Evolutionary conservation across 148 eudicot genomes (phyloP).

Genomic region (Vaccinium myrtillus): DNA sequence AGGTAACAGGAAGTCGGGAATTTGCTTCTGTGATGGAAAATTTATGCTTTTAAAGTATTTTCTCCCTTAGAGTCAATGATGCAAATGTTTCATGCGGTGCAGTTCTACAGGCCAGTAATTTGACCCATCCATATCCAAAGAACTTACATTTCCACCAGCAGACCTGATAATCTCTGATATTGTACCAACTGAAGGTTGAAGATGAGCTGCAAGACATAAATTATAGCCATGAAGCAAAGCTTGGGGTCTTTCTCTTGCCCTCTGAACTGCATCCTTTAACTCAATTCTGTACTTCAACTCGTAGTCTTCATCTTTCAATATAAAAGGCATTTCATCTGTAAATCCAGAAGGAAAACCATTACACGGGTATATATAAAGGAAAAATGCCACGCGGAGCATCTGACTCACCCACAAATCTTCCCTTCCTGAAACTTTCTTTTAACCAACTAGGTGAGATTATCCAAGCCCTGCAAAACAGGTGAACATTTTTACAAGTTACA

Average conservation of each 20-base stretch:
- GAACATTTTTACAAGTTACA: background rate
- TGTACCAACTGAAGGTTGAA: constrained; percentile 54
- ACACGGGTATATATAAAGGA: background rate
- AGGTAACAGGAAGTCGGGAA: background rate
- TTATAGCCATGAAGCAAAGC: constrained; percentile 59
- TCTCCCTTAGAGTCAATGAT: background rate
- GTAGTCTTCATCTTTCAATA: constrained; percentile 68
- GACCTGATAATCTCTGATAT: constrained; percentile 60
- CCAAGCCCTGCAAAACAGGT: constrained; percentile 66
- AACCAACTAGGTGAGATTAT: constrained; percentile 80
- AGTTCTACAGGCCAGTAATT: background rate
- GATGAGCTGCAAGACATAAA: constrained; percentile 64
- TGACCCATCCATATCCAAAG: background rate
- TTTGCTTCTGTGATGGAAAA: background rate
- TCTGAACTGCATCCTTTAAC: constrained; percentile 61
- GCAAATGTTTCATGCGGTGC: background rate
- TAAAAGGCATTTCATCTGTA: constrained; percentile 76
- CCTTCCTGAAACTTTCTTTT: constrained; percentile 72
- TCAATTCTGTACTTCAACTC: constrained; percentile 53
- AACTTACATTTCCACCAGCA: constrained; percentile 87
- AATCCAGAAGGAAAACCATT: constrained; percentile 7
- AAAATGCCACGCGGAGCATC: background rate
- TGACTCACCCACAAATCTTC: constrained; percentile 71
- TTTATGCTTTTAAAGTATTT: background rate
- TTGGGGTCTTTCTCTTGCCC: constrained; percentile 56